Evolutionary conservation across 225 moss, liverwort and hornwort genomes (phyloP).

Genomic region (Marchantia polymorpha): DNA sequence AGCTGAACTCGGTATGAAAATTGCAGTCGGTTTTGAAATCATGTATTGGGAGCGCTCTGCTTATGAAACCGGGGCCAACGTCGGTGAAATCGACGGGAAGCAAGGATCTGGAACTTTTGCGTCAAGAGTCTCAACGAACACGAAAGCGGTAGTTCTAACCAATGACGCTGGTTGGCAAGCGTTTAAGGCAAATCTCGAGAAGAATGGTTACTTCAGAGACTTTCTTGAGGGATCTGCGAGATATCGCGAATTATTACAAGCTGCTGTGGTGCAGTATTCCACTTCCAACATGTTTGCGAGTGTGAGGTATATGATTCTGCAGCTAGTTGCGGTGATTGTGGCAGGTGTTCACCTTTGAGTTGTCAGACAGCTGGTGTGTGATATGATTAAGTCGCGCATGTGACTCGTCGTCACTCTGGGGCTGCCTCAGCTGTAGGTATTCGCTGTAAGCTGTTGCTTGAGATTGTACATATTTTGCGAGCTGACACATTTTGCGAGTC

Average conservation of each 20-base stretch:
- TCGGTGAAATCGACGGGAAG: constrained; percentile 5
- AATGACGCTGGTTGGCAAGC: constrained; percentile 69
- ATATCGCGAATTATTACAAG: constrained; percentile 58
- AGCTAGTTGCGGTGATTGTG: constrained; percentile 31
- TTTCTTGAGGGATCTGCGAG: constrained; percentile 77
- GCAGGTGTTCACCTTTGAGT: constrained; percentile 27
- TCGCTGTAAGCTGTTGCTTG: constrained; percentile 15
- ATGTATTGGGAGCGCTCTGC: constrained; percentile 74
- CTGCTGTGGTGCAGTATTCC: constrained; percentile 65
- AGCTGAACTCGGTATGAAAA: constrained; percentile 95
- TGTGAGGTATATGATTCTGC: constrained; percentile 53
- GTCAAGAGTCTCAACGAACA: background rate
- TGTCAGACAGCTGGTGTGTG: constrained; percentile 20
- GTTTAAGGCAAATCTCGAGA: constrained; percentile 66
- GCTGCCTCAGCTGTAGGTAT: constrained; percentile 28
- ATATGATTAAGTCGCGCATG: constrained; percentile 25
- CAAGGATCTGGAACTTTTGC: background rate
- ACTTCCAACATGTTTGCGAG: constrained; percentile 50
- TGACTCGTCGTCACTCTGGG: constrained; percentile 27
- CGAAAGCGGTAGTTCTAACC: constrained; percentile 19
- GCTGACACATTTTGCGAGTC: background rate
- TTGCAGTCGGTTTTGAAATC: constrained; percentile 95
- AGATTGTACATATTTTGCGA: background rate
- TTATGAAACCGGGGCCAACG: constrained; percentile 1
- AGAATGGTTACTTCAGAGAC: constrained; percentile 72